Base-by-base conservation (phyloP, 495 filamentous ascomycete genomes). In the Apiosordaria backusii region DNA sequence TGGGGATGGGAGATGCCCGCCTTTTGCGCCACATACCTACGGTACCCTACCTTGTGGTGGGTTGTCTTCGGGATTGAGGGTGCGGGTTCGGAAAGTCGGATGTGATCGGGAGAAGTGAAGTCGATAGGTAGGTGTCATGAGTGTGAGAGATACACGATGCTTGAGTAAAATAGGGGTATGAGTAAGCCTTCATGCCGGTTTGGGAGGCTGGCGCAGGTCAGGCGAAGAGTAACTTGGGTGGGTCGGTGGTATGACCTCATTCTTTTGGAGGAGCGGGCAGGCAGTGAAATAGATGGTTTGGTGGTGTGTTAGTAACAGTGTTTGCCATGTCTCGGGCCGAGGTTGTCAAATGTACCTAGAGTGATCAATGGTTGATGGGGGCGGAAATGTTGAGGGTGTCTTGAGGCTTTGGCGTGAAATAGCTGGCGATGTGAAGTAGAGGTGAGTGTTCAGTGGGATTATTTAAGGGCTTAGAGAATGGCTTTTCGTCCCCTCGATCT, bases 281-380 rank as follows among this genome's bases (percentile, higher is more conserved):
- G 35, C 35, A 10, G 35, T 1, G 35, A 45, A 15, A 45, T 7
- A 2, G 35, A n/a, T n/a, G n/a, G n/a, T n/a, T n/a, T n/a, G n/a
- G n/a, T n/a, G n/a, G n/a, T n/a, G n/a, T 0, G 35, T 45, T 45
- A 45, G 5, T 45, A 45, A 1, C 3, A 15, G 13, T 2, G 35
- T 45, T 7, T 45, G 35, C 9, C n/a, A 18, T 22, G 54, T 45
- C 35, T 13, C 35, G 23, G 57, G 6, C 60, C 60, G 23, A n/a
- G 60, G 60, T 61, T 19, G 26, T 40, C 60, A 40, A 61, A 45
- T 45, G 35, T 45, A n/a, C n/a, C n/a, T n/a, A 45, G 35, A 45
- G 35, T 45, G 13, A 45, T 45, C 35, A 45, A 45, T 45, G 9
- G 35, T 45, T 45, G 35, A 45, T 45, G 35, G 35, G 35, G 35